Base-by-base conservation (phyloP, 2,329 filamentous ascomycete species). In the Ceratocystis cubensis region DNA sequence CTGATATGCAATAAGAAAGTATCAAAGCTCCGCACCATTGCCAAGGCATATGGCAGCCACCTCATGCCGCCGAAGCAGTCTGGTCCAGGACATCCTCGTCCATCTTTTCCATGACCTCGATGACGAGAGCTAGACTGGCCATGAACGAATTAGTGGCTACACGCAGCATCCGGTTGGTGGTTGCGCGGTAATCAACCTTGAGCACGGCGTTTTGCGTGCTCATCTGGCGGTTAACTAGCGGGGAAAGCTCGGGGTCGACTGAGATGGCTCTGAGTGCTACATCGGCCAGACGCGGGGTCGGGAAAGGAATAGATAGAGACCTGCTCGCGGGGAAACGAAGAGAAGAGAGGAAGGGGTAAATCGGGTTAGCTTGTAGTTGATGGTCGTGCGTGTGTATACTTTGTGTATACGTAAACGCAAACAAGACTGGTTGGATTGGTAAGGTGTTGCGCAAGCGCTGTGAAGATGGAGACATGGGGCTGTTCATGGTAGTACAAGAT, bases 101-200 rank as follows among this genome's bases (percentile, higher is more conserved):
- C 71, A 97, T 76, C 74, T 95, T 88, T 75, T 89, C 86, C 88
- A 96, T 96, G 17, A 96, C 88, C 65, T 91, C 89, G 53, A 96
- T 75, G 0, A 96, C 87, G 4, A 96, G 84, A 64, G 85, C 84
- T 66, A 96, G 75, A 71, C 88, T 95, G 72, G 97, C 93, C 81
- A 97, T 91, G 76, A 96, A 96, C 8, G 91, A 91, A 77, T 97
- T 97, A 66, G 96, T 92, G 2, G 93, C 89, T 1, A 99, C 94
- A 57, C 94, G 87, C 67, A 99, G 81, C 93, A 97, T 97, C 71
- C 94, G 87, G 74, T 96, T 96, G 22, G 94, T 97, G 0, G 91
- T 91, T 1, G 94, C 94, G 65, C 81, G 83, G 77, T 97, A 97
- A 68, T 88, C 82, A 8, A 89, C 88, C 68, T 82, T 80, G 62